These are phyloP conservation scores for Raffaelea ambrosiae DNA, from an alignment of 2,329 filamentous ascomycete genomes.

Conservation along the genomic window DNA sequence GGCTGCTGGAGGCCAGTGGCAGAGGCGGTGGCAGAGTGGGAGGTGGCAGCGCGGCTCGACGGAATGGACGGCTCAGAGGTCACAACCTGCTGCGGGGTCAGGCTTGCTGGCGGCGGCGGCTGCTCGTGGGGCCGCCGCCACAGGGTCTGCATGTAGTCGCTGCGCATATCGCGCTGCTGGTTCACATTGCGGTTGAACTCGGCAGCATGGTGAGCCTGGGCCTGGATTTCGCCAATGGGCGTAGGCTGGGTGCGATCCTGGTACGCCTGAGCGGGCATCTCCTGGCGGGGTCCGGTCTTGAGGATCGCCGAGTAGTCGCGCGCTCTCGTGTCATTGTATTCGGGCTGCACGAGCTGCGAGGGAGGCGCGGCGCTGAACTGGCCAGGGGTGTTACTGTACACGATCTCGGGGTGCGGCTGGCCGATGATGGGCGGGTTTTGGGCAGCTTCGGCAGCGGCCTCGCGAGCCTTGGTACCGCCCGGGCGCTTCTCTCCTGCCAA, in stretches of 20 bases:
- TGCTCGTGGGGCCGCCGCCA: conserved; percentile 81
- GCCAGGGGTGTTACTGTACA: conserved; percentile 68
- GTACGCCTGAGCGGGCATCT: conserved; percentile 79
- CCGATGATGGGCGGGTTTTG: conserved; percentile 53
- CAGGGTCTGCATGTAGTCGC: conserved; percentile 69
- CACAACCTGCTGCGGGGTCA: conserved; percentile 40
- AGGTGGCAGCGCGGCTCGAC: conserved; percentile 45
- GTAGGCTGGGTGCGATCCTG: conserved; percentile 77
- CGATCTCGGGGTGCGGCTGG: conserved; percentile 73
- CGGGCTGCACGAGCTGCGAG: conserved; percentile 57
- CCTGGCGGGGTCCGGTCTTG: conserved; percentile 74
- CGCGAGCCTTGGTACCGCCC: conserved; percentile 79
- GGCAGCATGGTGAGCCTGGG: conserved; percentile 78
- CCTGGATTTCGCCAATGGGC: conserved; percentile 68
- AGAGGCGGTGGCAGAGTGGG: conserved; percentile 47
- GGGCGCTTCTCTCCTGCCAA: conserved; percentile 92
- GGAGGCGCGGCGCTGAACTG: conserved; percentile 60
- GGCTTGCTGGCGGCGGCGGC: conserved; percentile 38
- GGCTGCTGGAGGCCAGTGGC: conserved; percentile 40
- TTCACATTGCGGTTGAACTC: conserved; percentile 85
- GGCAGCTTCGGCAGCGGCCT: conserved; percentile 64
- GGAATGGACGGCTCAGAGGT: conserved; percentile 34
- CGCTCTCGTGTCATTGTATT: conserved; percentile 66
- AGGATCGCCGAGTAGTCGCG: conserved; percentile 75
- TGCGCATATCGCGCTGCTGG: conserved; percentile 69